These are phyloP conservation scores for Phytopythium boreale DNA, from an alignment of 352 stramenopile species.

Conservation along the genomic window DNA sequence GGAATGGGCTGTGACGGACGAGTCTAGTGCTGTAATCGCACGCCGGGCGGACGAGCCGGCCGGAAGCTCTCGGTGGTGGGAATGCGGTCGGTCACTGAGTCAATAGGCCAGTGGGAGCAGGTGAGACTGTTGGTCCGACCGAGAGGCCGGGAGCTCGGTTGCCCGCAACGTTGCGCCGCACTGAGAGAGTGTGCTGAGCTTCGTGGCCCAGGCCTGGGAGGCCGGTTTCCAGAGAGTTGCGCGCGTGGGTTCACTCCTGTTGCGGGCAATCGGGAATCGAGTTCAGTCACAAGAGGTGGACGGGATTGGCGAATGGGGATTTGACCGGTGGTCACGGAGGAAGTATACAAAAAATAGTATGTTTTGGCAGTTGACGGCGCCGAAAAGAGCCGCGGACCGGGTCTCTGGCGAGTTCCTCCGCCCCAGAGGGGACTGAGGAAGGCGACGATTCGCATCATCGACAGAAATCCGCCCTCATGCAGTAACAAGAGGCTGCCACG, in stretches of 20 bases:
- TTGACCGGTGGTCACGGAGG: background rate
- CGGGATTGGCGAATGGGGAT: background rate
- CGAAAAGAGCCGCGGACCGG: background rate
- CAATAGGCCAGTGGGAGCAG: background rate
- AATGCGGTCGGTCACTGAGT: no score
- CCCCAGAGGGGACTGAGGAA: background rate
- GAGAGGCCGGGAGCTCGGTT: background rate
- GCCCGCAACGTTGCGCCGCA: no score
- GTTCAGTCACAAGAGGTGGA: background rate
- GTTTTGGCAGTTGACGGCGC: background rate
- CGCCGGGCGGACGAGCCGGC: no score
- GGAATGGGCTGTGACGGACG: no score
- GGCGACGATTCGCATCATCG: background rate
- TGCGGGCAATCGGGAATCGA: background rate
- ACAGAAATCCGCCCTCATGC: no score
- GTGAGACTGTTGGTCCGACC: background rate
- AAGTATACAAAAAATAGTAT: background rate
- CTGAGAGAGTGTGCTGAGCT: no score
- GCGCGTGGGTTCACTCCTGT: background rate
- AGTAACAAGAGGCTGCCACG: no score
- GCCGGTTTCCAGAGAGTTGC: background rate
- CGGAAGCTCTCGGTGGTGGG: no score
- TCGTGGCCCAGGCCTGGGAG: no score
- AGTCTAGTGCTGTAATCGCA: no score
- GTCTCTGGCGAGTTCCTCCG: background rate